Evolutionary conservation across 2,329 filamentous ascomycete species (phyloP).

Genomic region (Fusarium albidum): DNA sequence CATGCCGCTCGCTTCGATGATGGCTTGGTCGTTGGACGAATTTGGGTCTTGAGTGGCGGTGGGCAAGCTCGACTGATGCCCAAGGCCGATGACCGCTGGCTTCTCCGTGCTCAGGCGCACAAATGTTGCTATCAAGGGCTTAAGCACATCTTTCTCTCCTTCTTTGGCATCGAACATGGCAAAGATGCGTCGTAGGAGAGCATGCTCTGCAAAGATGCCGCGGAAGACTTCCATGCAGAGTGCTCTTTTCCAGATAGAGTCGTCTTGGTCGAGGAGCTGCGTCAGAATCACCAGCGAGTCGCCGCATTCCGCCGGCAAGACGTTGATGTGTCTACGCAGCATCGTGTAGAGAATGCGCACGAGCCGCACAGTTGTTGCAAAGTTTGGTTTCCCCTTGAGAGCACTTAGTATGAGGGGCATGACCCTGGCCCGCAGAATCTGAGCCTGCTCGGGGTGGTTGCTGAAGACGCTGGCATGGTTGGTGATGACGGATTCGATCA

Average conservation of each 20-base stretch:
- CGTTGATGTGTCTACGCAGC: constrained; percentile 77
- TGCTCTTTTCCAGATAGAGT: constrained; percentile 83
- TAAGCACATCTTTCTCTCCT: constrained; percentile 78
- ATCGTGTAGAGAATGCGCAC: constrained; percentile 85
- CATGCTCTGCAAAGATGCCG: constrained; percentile 83
- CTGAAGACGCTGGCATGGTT: constrained; percentile 86
- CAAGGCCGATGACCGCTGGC: constrained; percentile 85
- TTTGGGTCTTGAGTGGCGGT: constrained; percentile 63
- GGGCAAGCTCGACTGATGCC: constrained; percentile 87
- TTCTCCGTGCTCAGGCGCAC: constrained; percentile 94
- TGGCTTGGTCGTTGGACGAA: constrained; percentile 78
- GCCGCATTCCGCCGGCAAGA: constrained; percentile 81
- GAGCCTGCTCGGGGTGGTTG: constrained; percentile 79
- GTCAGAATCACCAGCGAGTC: constrained; percentile 83
- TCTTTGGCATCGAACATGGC: constrained; percentile 78
- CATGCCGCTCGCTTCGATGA: constrained; percentile 87
- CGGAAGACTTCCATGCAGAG: constrained; percentile 92
- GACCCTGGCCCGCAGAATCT: constrained; percentile 78
- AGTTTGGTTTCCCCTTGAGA: constrained; percentile 79
- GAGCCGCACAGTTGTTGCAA: constrained; percentile 82
- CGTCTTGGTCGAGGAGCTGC: constrained; percentile 87
- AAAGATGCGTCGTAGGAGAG: constrained; percentile 81
- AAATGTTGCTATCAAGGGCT: constrained; percentile 84
- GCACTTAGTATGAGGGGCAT: constrained; percentile 85
- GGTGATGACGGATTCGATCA: constrained; percentile 89